phyloP scores from a whole-genome alignment of 1,284 basidiomycete genomes.

The Naganishia sp. region DNA sequence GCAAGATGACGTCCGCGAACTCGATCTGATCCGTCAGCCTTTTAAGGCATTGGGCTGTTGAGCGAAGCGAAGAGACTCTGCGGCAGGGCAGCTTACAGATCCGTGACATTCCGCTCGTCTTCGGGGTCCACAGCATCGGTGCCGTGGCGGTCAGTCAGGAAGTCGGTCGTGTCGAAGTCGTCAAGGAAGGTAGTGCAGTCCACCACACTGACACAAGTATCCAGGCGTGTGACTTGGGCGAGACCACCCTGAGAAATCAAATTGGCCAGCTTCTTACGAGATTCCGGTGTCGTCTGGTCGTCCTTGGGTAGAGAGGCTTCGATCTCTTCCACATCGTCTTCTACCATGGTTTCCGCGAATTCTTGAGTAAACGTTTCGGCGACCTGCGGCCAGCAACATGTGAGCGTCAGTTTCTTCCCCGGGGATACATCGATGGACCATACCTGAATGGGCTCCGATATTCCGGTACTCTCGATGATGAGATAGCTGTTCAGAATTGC shows the following conservation, averaged over 20 bases:
- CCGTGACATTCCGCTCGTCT: conserved; percentile 57
- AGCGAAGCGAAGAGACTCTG: neutral
- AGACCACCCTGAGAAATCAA: conserved; percentile 55
- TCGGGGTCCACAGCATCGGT: conserved; percentile 49
- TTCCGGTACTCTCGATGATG: conserved; percentile 56
- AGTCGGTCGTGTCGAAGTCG: conserved; percentile 56
- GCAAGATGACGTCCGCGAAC: conserved; percentile 56
- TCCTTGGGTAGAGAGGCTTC: conserved; percentile 40
- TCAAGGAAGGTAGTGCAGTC: conserved; percentile 51
- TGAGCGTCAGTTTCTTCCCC: conserved; percentile 8
- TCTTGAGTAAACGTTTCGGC: conserved; percentile 54
- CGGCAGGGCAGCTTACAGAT: conserved; percentile 43
- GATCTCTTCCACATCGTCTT: conserved; percentile 46
- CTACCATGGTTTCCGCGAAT: conserved; percentile 51
- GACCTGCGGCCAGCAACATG: conserved; percentile 34
- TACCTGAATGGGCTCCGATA: conserved; percentile 56
- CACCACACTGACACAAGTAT: conserved; percentile 51
- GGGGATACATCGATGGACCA: conserved; percentile 34
- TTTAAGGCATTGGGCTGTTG: neutral
- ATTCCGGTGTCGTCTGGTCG: conserved; percentile 35
- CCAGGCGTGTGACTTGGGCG: conserved; percentile 46
- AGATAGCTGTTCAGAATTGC: conserved; percentile 44
- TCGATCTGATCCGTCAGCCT: conserved; percentile 55
- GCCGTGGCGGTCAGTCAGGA: conserved; percentile 53
- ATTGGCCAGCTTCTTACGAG: conserved; percentile 47